Conservation (phyloP, 1,139 yeast species). For the Ogataea hybrid region DNA sequence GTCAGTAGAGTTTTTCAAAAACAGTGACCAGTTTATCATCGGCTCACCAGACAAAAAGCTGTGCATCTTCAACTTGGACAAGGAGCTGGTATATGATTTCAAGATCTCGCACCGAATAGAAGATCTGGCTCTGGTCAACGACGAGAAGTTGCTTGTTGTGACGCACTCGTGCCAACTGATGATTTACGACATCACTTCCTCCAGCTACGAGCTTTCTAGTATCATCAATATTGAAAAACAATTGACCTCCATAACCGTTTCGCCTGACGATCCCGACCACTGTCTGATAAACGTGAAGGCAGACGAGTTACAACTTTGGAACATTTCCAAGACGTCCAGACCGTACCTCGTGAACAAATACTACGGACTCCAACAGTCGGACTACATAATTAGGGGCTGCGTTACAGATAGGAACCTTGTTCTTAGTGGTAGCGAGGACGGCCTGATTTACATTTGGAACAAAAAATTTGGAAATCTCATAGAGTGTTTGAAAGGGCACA, state of each 20-base stretch:
- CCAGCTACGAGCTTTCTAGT: conserved; percentile 26
- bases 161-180: conserved; percentile 42
- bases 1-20: conserved; percentile 67
- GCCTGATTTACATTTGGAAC: conserved; percentile 79
- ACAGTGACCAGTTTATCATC: conserved; percentile 57
- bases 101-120: conserved; percentile 52
- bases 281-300: conserved; percentile 68
- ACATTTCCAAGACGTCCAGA: conserved; percentile 42
- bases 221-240: conserved; percentile 40
- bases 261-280: conserved; percentile 38
- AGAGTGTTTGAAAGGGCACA: conserved; percentile 64
- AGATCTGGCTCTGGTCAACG: conserved; percentile 64
- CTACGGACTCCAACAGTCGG: conserved; percentile 69
- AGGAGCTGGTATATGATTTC: conserved; percentile 39
- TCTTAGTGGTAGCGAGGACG: conserved; percentile 82
- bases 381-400: conserved; percentile 71
- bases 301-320: conserved; percentile 82
- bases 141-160: conserved; percentile 58
- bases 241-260: conserved; percentile 47
- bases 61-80: conserved; percentile 55
- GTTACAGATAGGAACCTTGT: conserved; percentile 78
- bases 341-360: conserved; percentile 52
- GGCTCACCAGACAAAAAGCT: conserved; percentile 81
- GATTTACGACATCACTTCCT: conserved; percentile 44
- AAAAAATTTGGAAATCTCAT: conserved; percentile 68